Evolutionary conservation across 768 basidiomycete species (phyloP), one percentile per base, ranked within the genome.

Genomic region (Suillus weaverae): DNA sequence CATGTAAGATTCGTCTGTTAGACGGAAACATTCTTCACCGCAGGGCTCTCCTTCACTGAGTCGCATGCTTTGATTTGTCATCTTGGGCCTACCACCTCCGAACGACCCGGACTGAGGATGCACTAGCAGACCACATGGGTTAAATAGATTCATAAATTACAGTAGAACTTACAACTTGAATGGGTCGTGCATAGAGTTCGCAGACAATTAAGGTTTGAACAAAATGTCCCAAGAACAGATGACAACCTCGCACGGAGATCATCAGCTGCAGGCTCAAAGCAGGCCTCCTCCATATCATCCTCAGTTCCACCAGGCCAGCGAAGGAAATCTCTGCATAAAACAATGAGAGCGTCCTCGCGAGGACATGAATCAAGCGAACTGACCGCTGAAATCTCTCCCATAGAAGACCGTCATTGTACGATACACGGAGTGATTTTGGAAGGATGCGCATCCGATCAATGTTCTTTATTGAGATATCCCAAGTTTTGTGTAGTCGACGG

Each of bases 181-280:
- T 86, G 85, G 0, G 78, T 71, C 13, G 70, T 62, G 66, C 86
- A 87, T 26, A 64, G 67, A 0, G 79, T 70, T 18, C 75, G 69
- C 6, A 85, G 56, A 50, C 86, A 87, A 41, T 78, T 80, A 6
- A 82, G 67, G 51, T 78, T 83, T 6, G 81, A 79, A 66, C 85
- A 87, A 60, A 85, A 86, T 5, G 70, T 26, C 11, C 43, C 68
- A 14, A 79, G 65, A 26, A 74, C 74, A 5, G 74, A 73, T 16
- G 71, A 67, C 35, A 85, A 54, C 48, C 78, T 72, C 2, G 67
- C 62, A 33, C 70, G 71, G 10, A 84, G 63, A 66, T 82, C 67
- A 20, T 70, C 60, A 13, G 62, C 55, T 32, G 68, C 39, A 4
- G 77, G 72, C 0, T 72, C 65, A 11, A 62, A 62, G 13, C 43